Evolutionary conservation across 257 asterid species (phyloP).

Genomic region (Avicennia marina): DNA sequence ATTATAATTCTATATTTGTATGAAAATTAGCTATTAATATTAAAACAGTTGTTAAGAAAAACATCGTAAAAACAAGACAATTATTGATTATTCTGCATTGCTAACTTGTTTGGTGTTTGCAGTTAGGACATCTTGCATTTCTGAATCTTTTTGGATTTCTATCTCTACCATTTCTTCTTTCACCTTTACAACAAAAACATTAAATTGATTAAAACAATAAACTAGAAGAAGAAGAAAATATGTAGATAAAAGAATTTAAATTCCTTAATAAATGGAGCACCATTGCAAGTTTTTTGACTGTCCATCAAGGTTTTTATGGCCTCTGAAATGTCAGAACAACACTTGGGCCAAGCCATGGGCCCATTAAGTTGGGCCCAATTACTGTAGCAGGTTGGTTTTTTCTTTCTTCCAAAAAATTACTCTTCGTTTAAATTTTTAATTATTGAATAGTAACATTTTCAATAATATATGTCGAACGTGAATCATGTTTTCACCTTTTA

Average conservation of each 20-base stretch:
- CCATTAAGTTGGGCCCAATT: not conserved
- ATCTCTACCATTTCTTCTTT: constrained; percentile 15
- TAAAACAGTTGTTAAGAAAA: no score
- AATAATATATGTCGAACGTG: no score
- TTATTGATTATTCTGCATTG: not conserved
- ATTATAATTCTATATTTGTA: no score
- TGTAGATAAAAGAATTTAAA: no score
- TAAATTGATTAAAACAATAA: not conserved
- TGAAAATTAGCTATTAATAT: no score
- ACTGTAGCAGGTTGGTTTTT: not conserved
- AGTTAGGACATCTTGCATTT: constrained; percentile 19
- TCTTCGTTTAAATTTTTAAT: no score
- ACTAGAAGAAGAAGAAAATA: not conserved
- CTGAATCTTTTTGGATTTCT: constrained; percentile 10
- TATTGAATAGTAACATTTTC: no score
- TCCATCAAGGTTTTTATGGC: not conserved
- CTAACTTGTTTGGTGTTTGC: constrained; percentile 10
- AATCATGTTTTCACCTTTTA: no score
- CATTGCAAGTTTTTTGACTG: constrained; percentile 2
- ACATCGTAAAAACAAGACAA: not conserved
- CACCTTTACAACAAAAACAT: not conserved
- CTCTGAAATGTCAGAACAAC: not conserved
- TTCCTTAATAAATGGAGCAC: constrained; percentile 22
- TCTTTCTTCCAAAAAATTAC: no score
- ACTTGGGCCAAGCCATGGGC: constrained; percentile 2